phyloP scores from a whole-genome alignment of 352 stramenopile genomes.

The Globisporangium okanoganense region DNA sequence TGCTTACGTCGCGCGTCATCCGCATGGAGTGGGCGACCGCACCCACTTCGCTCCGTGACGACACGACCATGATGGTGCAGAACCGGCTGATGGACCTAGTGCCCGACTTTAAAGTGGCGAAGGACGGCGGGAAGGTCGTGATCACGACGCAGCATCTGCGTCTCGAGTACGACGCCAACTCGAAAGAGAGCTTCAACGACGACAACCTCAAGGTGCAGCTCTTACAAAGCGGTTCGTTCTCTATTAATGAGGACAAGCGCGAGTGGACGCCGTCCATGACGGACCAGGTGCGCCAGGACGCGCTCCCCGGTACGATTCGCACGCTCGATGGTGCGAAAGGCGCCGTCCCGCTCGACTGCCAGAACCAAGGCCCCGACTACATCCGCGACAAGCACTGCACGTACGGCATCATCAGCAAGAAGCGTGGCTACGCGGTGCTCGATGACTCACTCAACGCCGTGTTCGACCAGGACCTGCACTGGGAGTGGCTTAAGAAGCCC shows the following conservation, averaged over 20 bases:
- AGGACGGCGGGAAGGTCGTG: constrained; percentile 15
- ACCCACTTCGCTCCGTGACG: constrained; percentile 18
- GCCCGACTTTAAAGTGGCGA: constrained; percentile 14
- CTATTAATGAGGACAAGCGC: background rate
- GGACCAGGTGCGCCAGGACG: constrained; percentile 16
- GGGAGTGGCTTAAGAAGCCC: constrained; percentile 21
- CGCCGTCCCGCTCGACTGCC: constrained; percentile 26
- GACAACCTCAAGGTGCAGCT: constrained; percentile 24
- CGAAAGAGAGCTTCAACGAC: constrained; percentile 22
- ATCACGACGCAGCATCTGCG: constrained; percentile 18
- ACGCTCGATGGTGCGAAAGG: constrained; percentile 35
- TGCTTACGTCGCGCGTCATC: constrained; percentile 29
- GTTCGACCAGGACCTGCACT: constrained; percentile 21
- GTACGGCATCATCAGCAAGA: constrained; percentile 30
- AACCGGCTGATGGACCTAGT: constrained; percentile 16
- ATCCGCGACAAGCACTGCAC: constrained; percentile 36
- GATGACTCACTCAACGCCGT: constrained; percentile 29
- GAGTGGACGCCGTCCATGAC: constrained; percentile 23
- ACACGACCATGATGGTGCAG: constrained; percentile 20
- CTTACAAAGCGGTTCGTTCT: background rate
- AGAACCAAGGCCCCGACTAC: constrained; percentile 20
- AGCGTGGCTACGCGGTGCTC: constrained; percentile 29
- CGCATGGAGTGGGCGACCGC: constrained; percentile 27
- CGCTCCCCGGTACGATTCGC: constrained; percentile 30
- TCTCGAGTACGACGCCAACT: constrained; percentile 19